A percentile compares a stretch with the other conserved stretches of the same genome.
Conservation (phyloP, 768 basidiomycete species). For the Psilocybe sp. region DNA sequence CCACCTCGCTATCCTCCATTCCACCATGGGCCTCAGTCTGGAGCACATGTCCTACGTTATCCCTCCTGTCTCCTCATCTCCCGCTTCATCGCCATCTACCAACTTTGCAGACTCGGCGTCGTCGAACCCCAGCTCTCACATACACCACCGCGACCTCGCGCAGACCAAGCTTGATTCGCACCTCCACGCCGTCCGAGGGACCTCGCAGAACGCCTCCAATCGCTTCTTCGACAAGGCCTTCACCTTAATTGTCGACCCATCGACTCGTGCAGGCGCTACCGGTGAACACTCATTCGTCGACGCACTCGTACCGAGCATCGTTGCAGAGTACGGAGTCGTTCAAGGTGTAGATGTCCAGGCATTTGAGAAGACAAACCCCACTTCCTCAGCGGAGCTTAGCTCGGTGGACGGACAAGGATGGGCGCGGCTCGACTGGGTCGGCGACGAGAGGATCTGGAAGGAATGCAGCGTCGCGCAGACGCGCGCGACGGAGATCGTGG, state of each 20-base stretch:
- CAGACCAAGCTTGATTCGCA: conserved; percentile 61
- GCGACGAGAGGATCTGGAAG: conserved; percentile 52
- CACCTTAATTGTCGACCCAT: conserved; percentile 80
- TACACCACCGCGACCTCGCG: conserved; percentile 30
- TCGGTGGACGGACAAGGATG: conserved; percentile 33
- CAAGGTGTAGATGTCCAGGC: conserved; percentile 56
- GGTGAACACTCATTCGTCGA: conserved; percentile 93
- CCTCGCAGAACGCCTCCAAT: conserved; percentile 61
- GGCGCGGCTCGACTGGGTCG: conserved; percentile 72
- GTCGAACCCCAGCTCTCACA: conserved; percentile 4
- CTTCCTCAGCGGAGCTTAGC: conserved; percentile 3
- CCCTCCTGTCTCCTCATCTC: conserved; percentile 19
- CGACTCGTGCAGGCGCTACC: conserved; percentile 78
- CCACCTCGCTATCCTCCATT: conserved; percentile 65
- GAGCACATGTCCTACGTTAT: conserved; percentile 64
- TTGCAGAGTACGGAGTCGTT: conserved; percentile 78
- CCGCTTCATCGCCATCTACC: too few species aligned
- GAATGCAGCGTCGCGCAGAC: conserved; percentile 59
- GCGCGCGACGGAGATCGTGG: conserved; percentile 56
- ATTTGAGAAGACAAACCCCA: conserved; percentile 24
- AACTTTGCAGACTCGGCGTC: conserved; percentile 4
- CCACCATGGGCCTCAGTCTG: conserved; percentile 77
- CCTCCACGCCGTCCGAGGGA: conserved; percentile 68
- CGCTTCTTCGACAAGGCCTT: conserved; percentile 91
- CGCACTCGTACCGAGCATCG: conserved; percentile 85